A percentile compares a stretch with the other conserved stretches of the same genome.
Conservation (phyloP, 306 rosid genomes). For the Arachis stenosperma region DNA sequence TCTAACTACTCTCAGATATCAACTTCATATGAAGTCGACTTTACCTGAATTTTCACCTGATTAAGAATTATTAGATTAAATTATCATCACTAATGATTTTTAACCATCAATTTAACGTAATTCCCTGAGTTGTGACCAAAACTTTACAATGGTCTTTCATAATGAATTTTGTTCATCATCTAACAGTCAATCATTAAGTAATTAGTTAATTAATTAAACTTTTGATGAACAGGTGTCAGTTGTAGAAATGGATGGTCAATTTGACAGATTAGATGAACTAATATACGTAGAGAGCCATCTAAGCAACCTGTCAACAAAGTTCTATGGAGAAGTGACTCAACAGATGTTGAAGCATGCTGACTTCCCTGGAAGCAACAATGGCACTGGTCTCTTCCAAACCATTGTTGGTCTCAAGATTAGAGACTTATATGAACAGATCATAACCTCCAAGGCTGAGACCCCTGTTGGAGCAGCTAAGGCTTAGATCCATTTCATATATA, state of each 20-base stretch:
- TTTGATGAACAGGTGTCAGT: slow-evolving; percentile 70
- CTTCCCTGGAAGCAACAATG: slow-evolving; percentile 97
- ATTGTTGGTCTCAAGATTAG: slow-evolving; percentile 89
- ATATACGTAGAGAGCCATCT: slow-evolving; percentile 97
- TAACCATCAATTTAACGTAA: no score
- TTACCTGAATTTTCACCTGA: no score
- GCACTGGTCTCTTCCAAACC: slow-evolving; percentile 98
- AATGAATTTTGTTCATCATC: no score
- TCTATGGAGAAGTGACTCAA: slow-evolving; percentile 98
- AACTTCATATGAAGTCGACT: no score
- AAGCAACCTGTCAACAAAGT: slow-evolving; percentile 86
- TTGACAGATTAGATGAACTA: slow-evolving; percentile 96
- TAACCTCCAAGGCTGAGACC: slow-evolving; percentile 58
- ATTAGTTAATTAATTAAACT: not conserved
- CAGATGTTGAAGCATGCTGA: slow-evolving; percentile 98
- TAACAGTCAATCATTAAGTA: no score
- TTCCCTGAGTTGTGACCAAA: no score
- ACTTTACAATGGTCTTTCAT: no score
- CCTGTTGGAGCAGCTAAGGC: slow-evolving; percentile 71
- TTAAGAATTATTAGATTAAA: no score
- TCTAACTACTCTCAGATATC: no score
- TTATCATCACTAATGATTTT: no score
- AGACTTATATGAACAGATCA: slow-evolving; percentile 82
- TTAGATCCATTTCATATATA: slow-evolving; percentile 19
- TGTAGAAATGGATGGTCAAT: slow-evolving; percentile 98